phyloP scores from a whole-genome alignment of 2,329 filamentous ascomycete genomes.

The Fusarium redolens region DNA sequence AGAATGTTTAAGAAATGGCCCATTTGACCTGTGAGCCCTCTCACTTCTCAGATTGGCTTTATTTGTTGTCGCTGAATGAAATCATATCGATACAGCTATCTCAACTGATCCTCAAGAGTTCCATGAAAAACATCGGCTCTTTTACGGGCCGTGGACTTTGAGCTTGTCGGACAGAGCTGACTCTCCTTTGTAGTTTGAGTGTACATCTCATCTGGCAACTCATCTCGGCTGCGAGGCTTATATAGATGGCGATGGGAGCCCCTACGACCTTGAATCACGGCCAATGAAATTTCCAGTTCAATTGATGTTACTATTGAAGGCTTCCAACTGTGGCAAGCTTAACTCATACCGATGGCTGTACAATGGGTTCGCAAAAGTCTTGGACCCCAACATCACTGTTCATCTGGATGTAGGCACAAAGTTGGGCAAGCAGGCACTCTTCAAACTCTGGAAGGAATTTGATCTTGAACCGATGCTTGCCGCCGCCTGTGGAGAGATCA shows the following conservation, averaged over 20 bases:
- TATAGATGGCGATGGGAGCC: background rate
- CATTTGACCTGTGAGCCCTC: background rate
- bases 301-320: background rate
- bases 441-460: background rate
- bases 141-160: too few relatives aligned
- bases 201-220: background rate
- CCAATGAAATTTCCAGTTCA: background rate
- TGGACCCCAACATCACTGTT: background rate
- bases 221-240: background rate
- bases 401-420: background rate
- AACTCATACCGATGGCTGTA: slow-evolving; percentile 10
- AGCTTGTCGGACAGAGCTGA: too few relatives aligned
- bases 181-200: background rate
- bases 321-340: background rate
- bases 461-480: background rate
- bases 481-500: background rate
- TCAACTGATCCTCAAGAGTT: background rate
- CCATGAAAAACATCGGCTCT: background rate
- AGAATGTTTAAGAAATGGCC: background rate
- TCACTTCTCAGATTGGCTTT: rapidly evolving
- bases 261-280: rapidly evolving
- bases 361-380: background rate
- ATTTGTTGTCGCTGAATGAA: too few relatives aligned
- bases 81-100: background rate
- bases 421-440: rapidly evolving